A percentile compares a stretch with the other conserved stretches of the same genome.
These are phyloP conservation scores for Hygrophorus pudorinus DNA, from an alignment of 768 basidiomycete species.

Conservation along the genomic window DNA sequence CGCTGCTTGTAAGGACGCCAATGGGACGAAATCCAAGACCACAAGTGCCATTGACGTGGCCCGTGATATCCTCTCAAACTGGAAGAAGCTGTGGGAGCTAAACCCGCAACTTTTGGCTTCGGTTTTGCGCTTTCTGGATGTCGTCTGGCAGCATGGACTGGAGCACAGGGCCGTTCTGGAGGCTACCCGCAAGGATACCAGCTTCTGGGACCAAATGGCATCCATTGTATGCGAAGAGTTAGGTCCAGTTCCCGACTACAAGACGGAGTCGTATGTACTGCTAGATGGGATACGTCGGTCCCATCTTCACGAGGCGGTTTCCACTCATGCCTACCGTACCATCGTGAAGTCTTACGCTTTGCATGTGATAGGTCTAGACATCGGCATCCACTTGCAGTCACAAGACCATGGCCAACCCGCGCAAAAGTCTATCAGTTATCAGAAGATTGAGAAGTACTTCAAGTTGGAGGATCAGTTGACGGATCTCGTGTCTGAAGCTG, in stretches of 20 bases:
- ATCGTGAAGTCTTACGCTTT: constrained; percentile 67
- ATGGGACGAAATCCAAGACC: constrained; percentile 22
- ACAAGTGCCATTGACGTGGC: constrained; percentile 62
- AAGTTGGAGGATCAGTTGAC: constrained; percentile 52
- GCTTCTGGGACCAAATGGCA: constrained; percentile 65
- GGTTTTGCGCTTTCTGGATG: constrained; percentile 64
- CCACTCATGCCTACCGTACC: constrained; percentile 56
- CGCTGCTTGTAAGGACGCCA: constrained; percentile 23
- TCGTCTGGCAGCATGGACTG: constrained; percentile 71
- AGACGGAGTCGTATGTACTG: constrained; percentile 35
- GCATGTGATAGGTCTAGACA: constrained; percentile 65
- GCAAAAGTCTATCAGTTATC: constrained; percentile 51
- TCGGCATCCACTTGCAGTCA: constrained; percentile 47
- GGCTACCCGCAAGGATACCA: constrained; percentile 40
- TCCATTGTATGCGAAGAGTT: constrained; percentile 58
- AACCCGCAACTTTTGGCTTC: constrained; percentile 71
- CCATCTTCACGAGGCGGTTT: constrained; percentile 49
- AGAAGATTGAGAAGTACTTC: constrained; percentile 44
- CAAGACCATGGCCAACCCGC: constrained; percentile 24
- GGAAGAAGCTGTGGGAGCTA: constrained; percentile 68
- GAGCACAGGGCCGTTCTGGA: constrained; percentile 60
- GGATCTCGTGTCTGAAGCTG: constrained; percentile 61
- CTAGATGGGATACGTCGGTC: constrained; percentile 44
- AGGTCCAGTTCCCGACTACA: constrained; percentile 64
- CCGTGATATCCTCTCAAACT: constrained; percentile 50